A percentile compares a stretch with the other conserved stretches of the same genome.
Evolutionary conservation across 176 grass and related monocot species (phyloP).

Genomic region (Rhynchospora tenuis): DNA sequence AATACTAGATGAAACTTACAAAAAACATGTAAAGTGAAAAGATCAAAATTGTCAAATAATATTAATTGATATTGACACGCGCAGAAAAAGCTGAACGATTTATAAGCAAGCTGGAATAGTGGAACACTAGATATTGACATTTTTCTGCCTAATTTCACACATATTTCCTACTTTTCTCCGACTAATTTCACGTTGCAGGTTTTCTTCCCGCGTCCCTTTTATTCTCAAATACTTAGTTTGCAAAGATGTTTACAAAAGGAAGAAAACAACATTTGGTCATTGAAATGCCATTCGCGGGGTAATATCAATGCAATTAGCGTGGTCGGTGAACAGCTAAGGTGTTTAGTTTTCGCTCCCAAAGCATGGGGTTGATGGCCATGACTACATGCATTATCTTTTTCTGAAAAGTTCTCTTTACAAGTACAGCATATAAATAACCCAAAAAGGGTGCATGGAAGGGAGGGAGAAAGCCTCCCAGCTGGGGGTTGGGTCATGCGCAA

Average conservation of each 20-base stretch:
- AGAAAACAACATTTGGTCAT: background rate
- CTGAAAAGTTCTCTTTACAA: background rate
- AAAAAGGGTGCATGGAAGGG: slow-evolving; percentile 11
- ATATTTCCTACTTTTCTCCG: background rate
- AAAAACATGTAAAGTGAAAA: too few species aligned
- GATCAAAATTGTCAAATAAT: too few species aligned
- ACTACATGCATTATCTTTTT: background rate
- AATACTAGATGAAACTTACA: too few species aligned
- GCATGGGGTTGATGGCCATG: slow-evolving; percentile 10
- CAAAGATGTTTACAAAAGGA: background rate
- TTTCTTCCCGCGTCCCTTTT: background rate
- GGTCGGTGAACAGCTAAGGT: slow-evolving; percentile 5
- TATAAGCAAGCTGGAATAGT: too few species aligned
- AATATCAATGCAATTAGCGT: slow-evolving; percentile 14
- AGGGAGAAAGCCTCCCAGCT: slow-evolving; percentile 12
- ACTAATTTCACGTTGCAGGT: background rate
- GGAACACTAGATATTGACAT: too few species aligned
- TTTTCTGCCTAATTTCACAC: background rate
- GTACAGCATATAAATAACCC: background rate
- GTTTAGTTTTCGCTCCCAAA: background rate
- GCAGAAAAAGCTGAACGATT: too few species aligned
- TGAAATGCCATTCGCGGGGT: slow-evolving; percentile 7
- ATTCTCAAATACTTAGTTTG: background rate
- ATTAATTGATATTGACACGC: too few species aligned
- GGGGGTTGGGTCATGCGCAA: slow-evolving; percentile 16